Conservation (phyloP, 495 filamentous ascomycete genomes). For the Aspergillus egyptiacus region DNA sequence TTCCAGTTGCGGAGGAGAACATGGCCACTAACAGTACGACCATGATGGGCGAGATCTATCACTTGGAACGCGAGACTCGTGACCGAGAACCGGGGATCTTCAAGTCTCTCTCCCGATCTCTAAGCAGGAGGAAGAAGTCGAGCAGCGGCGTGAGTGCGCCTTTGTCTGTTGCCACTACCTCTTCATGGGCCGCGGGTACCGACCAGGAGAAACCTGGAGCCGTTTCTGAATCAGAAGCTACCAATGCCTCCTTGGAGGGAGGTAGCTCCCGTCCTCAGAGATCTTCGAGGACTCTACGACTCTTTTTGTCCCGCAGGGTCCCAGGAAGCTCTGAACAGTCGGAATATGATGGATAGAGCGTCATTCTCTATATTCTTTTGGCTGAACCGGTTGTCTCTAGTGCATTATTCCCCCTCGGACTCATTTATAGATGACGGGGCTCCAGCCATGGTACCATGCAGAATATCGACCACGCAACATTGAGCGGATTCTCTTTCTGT, state of each 20-base stretch:
- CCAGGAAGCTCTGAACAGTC: constrained; percentile 3
- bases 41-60: constrained; percentile 60
- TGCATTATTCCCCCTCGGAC: not conserved
- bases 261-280: constrained; percentile 4
- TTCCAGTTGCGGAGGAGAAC: constrained; percentile 62
- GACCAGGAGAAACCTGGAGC: not conserved
- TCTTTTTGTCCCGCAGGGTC: constrained; percentile 20
- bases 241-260: constrained; percentile 6
- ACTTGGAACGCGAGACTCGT: constrained; percentile 41
- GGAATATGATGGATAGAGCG: not conserved
- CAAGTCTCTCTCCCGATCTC: constrained; percentile 28
- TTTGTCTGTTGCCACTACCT: constrained; percentile 21
- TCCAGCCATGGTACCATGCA: too few relatives aligned
- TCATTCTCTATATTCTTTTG: not conserved
- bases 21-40: constrained; percentile 66
- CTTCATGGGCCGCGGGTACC: constrained; percentile 13
- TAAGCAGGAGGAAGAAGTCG: constrained; percentile 33
- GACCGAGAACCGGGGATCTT: constrained; percentile 32
- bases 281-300: constrained; percentile 17
- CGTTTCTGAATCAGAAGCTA: not conserved
- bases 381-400: not conserved
- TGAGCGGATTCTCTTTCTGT: not conserved
- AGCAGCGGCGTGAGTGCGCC: constrained; percentile 27
- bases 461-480: too few relatives aligned
- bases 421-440: too few relatives aligned